Evolutionary conservation across 2,329 filamentous ascomycete species (phyloP).

Genomic region (Cercospora sojina): DNA sequence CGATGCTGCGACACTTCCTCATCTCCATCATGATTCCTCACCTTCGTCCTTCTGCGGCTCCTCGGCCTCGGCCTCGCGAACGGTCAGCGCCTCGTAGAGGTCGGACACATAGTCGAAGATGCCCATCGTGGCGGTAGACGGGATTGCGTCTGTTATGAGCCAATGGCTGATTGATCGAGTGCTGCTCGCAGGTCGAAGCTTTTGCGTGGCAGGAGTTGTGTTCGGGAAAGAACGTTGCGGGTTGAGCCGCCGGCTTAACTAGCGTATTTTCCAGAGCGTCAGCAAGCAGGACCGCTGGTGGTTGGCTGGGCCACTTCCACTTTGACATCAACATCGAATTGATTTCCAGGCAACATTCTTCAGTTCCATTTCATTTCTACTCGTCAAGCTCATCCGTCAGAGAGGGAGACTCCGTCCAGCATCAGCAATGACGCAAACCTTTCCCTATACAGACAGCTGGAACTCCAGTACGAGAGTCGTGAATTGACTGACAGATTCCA

Average conservation of each 20-base stretch:
- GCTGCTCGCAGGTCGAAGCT: constrained; percentile 12
- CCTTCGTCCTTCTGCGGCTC: constrained; percentile 52
- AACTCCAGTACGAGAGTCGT: too few species aligned
- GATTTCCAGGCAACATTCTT: neutral
- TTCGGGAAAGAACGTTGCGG: constrained; percentile 8
- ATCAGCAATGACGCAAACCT: too few species aligned
- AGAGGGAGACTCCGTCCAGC: too few species aligned
- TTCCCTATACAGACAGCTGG: too few species aligned
- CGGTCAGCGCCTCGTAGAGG: constrained; percentile 64
- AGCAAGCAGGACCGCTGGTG: neutral
- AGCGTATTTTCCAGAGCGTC: constrained; percentile 1
- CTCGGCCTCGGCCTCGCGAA: constrained; percentile 61
- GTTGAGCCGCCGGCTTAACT: constrained; percentile 1
- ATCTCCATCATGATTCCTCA: constrained; percentile 15
- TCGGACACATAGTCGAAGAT: constrained; percentile 65
- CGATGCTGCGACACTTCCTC: neutral
- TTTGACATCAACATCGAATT: neutral
- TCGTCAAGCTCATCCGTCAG: neutral
- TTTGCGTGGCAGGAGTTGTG: constrained; percentile 14
- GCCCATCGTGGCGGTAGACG: constrained; percentile 52
- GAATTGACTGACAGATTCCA: too few species aligned
- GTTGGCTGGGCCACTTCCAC: neutral
- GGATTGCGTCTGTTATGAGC: constrained; percentile 17
- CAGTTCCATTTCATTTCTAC: neutral
- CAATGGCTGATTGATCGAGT: constrained; percentile 27